Conservation (phyloP, 805 yeast species). For the Pichia deserticola region DNA sequence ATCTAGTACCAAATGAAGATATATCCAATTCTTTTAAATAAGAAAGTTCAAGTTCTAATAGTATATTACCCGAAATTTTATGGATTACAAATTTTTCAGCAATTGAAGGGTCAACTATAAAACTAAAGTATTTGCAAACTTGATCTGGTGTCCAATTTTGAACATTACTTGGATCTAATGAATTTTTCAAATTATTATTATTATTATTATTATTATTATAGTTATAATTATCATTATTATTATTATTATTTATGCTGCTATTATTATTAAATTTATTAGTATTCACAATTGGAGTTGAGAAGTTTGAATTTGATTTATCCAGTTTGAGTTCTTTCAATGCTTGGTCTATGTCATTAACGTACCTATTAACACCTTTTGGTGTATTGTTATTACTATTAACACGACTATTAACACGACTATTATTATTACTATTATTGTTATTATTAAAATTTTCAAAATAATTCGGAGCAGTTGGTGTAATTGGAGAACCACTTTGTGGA, state of each 20-base stretch:
- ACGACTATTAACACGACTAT: neutral
- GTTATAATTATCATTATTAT: neutral
- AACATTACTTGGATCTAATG: constrained; percentile 42
- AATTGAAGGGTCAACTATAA: constrained; percentile 59
- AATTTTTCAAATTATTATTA: neutral
- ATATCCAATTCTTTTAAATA: constrained; percentile 90
- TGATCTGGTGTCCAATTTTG: constrained; percentile 78
- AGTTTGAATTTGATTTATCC: neutral
- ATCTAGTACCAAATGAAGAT: constrained; percentile 88
- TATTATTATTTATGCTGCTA: neutral
- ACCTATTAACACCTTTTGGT: constrained; percentile 23
- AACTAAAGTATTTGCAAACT: constrained; percentile 70
- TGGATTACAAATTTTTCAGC: constrained; percentile 79
- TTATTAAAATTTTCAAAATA: neutral
- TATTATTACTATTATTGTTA: neutral
- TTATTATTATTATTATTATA: neutral
- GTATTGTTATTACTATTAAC: neutral
- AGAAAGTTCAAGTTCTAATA: constrained; percentile 77
- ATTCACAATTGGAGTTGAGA: neutral
- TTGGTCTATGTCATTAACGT: constrained; percentile 65
- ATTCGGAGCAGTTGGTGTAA: constrained; percentile 12
- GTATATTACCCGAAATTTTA: constrained; percentile 80
- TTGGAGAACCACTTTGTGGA: constrained; percentile 25
- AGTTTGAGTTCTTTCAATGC: constrained; percentile 57
- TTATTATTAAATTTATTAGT: neutral